Conservation (phyloP, 1,139 yeast genomes). For the Protomyces pachydermus region DNA sequence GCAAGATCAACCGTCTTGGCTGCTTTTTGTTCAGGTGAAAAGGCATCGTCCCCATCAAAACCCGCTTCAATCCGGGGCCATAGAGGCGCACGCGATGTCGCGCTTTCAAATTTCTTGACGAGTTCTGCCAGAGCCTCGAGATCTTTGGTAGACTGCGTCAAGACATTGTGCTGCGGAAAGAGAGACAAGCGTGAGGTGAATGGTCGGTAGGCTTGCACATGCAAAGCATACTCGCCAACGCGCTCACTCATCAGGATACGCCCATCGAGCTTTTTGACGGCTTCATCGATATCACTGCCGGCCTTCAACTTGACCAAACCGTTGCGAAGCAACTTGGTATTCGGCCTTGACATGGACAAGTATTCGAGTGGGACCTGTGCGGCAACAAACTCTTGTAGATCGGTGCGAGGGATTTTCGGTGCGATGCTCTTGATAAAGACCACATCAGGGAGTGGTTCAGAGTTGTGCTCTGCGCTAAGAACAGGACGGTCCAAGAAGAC, state of each 20-base stretch:
- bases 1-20: slow-evolving; percentile 31
- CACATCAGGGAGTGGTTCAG: neutral
- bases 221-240: slow-evolving; percentile 18
- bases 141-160: neutral
- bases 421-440: neutral
- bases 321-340: slow-evolving; percentile 27
- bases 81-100: neutral
- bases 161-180: neutral
- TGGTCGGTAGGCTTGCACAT: slow-evolving; percentile 5
- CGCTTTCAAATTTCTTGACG: neutral
- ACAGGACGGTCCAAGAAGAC: neutral
- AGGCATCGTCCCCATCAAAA: neutral
- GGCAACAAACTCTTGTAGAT: neutral
- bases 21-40: neutral
- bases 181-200: neutral
- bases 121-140: neutral
- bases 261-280: slow-evolving; percentile 29
- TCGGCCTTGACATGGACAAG: slow-evolving; percentile 31
- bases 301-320: slow-evolving; percentile 31
- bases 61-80: neutral
- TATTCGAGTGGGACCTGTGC: neutral
- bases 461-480: neutral
- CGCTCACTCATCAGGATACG: slow-evolving; percentile 22
- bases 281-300: slow-evolving; percentile 27
- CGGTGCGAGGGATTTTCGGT: neutral